These are phyloP conservation scores for Aspergillus pseudonomiae DNA, from an alignment of 2,329 filamentous ascomycete species.

Conservation along the genomic window DNA sequence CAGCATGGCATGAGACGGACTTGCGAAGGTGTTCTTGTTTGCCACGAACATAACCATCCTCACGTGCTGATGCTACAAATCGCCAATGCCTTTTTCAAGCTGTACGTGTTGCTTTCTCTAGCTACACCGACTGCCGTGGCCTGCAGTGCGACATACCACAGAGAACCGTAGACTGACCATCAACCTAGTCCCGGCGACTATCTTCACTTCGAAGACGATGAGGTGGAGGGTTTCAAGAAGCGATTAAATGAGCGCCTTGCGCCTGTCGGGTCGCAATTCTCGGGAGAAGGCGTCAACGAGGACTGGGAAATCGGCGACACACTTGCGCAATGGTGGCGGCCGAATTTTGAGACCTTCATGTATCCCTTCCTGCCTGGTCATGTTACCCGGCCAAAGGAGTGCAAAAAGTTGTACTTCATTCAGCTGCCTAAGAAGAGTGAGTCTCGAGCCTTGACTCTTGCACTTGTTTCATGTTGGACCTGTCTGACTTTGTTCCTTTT, in stretches of 20 bases:
- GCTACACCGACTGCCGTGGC: neutral
- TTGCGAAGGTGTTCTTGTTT: slow-evolving; percentile 94
- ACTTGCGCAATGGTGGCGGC: slow-evolving; percentile 96
- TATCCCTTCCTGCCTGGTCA: slow-evolving; percentile 97
- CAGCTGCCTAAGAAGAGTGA: slow-evolving; percentile 88
- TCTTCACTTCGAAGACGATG: slow-evolving; percentile 80
- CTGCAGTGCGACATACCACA: neutral
- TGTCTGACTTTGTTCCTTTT: neutral
- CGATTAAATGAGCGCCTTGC: slow-evolving; percentile 91
- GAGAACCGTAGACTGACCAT: slow-evolving; percentile 5
- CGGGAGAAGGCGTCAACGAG: slow-evolving; percentile 83
- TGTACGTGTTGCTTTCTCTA: slow-evolving; percentile 55
- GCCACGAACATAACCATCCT: slow-evolving; percentile 98
- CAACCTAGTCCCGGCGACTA: slow-evolving; percentile 79
- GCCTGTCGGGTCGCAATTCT: slow-evolving; percentile 79
- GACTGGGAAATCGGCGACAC: slow-evolving; percentile 96
- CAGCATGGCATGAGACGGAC: slow-evolving; percentile 95
- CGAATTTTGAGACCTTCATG: slow-evolving; percentile 99
- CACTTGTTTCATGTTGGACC: neutral
- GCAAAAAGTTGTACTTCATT: slow-evolving; percentile 98
- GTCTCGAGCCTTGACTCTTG: slow-evolving; percentile 34
- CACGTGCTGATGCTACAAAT: slow-evolving; percentile 99
- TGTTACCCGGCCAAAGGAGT: slow-evolving; percentile 95
- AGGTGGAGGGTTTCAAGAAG: slow-evolving; percentile 91
- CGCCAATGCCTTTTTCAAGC: slow-evolving; percentile 98